Evolutionary conservation across 192 early-diverging fungal species (phyloP), one percentile per base, ranked within the genome.

Genomic region (Coemansia sp.): DNA sequence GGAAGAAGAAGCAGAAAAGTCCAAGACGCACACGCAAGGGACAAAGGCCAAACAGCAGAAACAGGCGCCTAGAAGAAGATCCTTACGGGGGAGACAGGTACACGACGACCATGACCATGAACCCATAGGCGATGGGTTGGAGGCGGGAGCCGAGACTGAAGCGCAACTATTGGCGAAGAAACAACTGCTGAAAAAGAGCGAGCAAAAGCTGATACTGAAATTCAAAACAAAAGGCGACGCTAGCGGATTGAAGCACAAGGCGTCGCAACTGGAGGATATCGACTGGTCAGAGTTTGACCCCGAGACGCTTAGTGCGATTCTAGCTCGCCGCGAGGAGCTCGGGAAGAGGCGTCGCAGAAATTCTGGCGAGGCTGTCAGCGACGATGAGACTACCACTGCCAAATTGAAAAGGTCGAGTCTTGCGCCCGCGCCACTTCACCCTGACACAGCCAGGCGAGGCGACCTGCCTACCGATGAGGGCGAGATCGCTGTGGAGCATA

Each of bases 201-300:
- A 45, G 25, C 42, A 58, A 27, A 66, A 36, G 55, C 62, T 84
- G 64, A 68, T 78, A 2, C 53, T 84, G 19, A 66, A 75, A 29
- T 64, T 84, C 44, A 84, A 73, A 51, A 78, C 48, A 48, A 32
- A 31, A 31, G 29, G 55, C 6, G 55, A 31, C 31, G 55, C 55
- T 34, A 23, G 55, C 25, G 29, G 55, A 58, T 29, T 17, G 15
- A 58, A 19, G 39, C 19, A 59, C 19, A 44, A n/a, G 14, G 63
- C 36, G 39, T 45, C 66, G 45, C 55, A 58, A 29, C 62, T 76
- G 37, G 76, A 77, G 29, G 81, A 84, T 38, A 42, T 84, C 23
- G 81, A 84, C 68, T 84, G 81, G 81, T 69, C 81, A 9, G 81
- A 84, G 66, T 78, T 84, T 65, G 81, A 84, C 50, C 38, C 67